Base-by-base conservation (phyloP, 2,329 filamentous ascomycete genomes). In the Emergomyces orientalis region DNA sequence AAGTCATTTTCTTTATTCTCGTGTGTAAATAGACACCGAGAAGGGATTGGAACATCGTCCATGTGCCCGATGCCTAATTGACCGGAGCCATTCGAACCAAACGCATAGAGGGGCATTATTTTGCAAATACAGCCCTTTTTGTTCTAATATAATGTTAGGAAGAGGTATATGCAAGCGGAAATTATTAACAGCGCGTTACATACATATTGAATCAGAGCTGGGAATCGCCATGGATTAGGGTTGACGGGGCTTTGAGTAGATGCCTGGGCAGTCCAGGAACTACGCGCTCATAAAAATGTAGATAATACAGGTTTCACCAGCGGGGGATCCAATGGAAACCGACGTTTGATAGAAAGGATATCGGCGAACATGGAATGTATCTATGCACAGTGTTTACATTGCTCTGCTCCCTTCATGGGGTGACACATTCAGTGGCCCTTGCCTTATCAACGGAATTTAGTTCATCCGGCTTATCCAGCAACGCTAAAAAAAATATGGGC, bases 21-120 rank as follows among this genome's bases (percentile, higher is more conserved):
- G 11, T 39, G n/a, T 59, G 25, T 47, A 72, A 90, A 88, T n/a
- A 82, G 68, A 66, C 84, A 86, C 65, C 77, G 79, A 65, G 86
- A 84, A 1, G 88, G 87, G 0, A 84, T 78, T 1, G 86, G 87
- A 57, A 89, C 84, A 69, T 91, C 88, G 71, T 90, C 85, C 65
- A 79, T 81, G 73, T 91, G 88, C 25, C 84, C 84, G 63, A 91
- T 82, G 49, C 87, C 88, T 11, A 92, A 80, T 71, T 92, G 89
- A 41, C 88, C 87, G 1, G 86, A 90, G 54, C 88, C 86, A 69
- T 92, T 92, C 4, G 89, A 92, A 39, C 89, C 89, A 56, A 91
- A 80, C 2, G 88, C 83, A 69, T 87, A 89, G 22, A 90, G 72
- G 1, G 76, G 69, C 73, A 76, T 75, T 49, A 14, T 8, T 13